A percentile compares a stretch with the other conserved stretches of the same genome.
phyloP scores from a whole-genome alignment of 108 stramenopile species.

The Skeletonema menzelii region DNA sequence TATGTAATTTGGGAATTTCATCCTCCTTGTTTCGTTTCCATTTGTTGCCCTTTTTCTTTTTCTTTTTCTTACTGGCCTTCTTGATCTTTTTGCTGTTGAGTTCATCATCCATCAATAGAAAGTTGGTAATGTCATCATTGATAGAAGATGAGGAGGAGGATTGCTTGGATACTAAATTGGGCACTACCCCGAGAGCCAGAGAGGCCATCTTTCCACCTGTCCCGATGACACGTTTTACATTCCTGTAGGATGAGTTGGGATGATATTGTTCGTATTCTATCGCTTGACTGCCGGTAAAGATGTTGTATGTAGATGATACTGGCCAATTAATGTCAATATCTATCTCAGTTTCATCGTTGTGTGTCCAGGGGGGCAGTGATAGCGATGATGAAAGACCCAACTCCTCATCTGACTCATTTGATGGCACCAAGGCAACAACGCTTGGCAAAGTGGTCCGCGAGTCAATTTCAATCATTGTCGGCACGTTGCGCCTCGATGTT shows the following conservation, averaged over 20 bases:
- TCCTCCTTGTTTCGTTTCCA: conserved; percentile 50
- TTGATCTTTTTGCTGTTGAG: too few relatives aligned
- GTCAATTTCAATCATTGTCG: conserved; percentile 57
- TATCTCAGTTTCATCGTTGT: background rate
- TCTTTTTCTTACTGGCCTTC: background rate
- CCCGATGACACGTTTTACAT: conserved; percentile 87
- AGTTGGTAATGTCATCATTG: conserved; percentile 3
- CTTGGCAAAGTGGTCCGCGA: conserved; percentile 73
- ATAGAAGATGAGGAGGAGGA: background rate
- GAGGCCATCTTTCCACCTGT: conserved; percentile 56
- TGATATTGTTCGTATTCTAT: conserved; percentile 43
- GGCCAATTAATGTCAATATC: background rate
- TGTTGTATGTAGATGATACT: background rate
- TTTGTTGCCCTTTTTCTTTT: conserved; percentile 21
- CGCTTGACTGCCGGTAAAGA: conserved; percentile 59
- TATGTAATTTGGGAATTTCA: conserved; percentile 42
- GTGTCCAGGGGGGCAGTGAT: background rate
- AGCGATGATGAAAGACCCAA: background rate
- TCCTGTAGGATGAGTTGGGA: conserved; percentile 57
- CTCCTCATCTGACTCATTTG: background rate
- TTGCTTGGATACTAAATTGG: conserved; percentile 43
- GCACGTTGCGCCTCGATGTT: conserved; percentile 5
- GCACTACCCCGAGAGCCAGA: conserved; percentile 63
- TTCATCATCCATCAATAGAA: conserved; percentile 4
- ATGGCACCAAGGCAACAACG: conserved; percentile 51